Base-by-base conservation (phyloP, 2,329 filamentous ascomycete species). In the Sphaerulina vaccinii region DNA sequence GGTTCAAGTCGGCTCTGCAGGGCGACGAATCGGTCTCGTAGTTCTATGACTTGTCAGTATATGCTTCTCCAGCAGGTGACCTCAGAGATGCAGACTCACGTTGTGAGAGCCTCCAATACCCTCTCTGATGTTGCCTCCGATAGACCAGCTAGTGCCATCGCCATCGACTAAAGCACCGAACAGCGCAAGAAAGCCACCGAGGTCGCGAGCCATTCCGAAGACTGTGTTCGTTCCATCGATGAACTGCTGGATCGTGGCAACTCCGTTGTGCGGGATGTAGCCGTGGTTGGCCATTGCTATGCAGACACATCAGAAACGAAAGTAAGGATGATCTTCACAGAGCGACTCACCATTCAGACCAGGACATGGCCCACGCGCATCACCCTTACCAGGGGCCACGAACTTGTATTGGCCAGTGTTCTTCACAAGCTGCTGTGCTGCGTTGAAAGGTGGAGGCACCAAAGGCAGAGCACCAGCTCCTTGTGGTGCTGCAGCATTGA, bases 11-110 rank as follows among this genome's bases (percentile, higher is more conserved):
- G 36, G 61, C 33, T 65, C 60, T 15, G 62, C 61, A 10, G 5
- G 68, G 67, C 3, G 66, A 69, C 32, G 42, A 61, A 47, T 71
- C 69, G 11, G 58, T 56, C 56, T 71, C 68, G 49, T 69, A 70
- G 39, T 66, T 66, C n/a, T n/a, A n/a, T n/a, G n/a, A n/a, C n/a
- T n/a, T n/a, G n/a, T n/a, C n/a, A n/a, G n/a, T n/a, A n/a, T n/a
- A n/a, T n/a, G n/a, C n/a, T n/a, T n/a, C n/a, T n/a, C n/a, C n/a
- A n/a, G n/a, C n/a, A n/a, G n/a, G n/a, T n/a, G n/a, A n/a, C n/a
- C n/a, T n/a, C n/a, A n/a, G n/a, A n/a, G n/a, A n/a, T n/a, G n/a
- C n/a, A n/a, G n/a, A n/a, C n/a, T n/a, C n/a, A n/a, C n/a, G 56
- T 68, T 68, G 61, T 71, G 69, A 21, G 59, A 62, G 24, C 61